Percentiles rank a stretch among this genome's conserved stretches.
phyloP scores from a whole-genome alignment of 768 basidiomycete species.

The Tylopilus sp. region DNA sequence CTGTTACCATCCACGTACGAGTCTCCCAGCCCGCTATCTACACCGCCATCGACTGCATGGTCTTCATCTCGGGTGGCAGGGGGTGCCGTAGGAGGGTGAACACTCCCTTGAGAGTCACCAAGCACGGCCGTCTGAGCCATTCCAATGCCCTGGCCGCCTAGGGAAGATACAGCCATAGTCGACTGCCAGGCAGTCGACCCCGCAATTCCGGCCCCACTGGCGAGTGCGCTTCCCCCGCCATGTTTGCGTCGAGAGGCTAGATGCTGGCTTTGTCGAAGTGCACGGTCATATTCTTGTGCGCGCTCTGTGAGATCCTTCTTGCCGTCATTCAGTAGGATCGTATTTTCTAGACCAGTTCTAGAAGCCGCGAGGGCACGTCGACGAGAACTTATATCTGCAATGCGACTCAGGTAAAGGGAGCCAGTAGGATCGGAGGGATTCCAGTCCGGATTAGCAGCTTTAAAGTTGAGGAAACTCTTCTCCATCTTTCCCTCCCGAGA shows the following conservation, averaged over 20 bases:
- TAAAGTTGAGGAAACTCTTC: slow-evolving; percentile 94
- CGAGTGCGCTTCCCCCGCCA: slow-evolving; percentile 27
- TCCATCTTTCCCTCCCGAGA: slow-evolving; percentile 98
- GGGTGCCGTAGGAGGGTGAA: slow-evolving; percentile 20
- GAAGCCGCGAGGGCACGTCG: slow-evolving; percentile 33
- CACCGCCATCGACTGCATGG: slow-evolving; percentile 48
- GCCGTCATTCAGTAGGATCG: slow-evolving; percentile 29
- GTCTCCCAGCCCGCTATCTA: slow-evolving; percentile 56
- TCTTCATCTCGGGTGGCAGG: slow-evolving; percentile 43
- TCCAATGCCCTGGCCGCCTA: slow-evolving; percentile 35
- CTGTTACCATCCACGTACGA: slow-evolving; percentile 72
- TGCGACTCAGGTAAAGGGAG: slow-evolving; percentile 83
- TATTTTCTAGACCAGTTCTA: slow-evolving; percentile 26
- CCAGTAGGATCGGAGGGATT: slow-evolving; percentile 86
- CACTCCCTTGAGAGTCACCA: slow-evolving; percentile 71
- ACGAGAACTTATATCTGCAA: slow-evolving; percentile 65
- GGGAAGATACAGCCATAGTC: slow-evolving; percentile 42
- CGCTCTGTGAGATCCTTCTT: slow-evolving; percentile 46
- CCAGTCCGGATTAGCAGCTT: slow-evolving; percentile 96
- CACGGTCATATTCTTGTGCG: slow-evolving; percentile 73
- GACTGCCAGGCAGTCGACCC: slow-evolving; percentile 49
- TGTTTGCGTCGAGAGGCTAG: slow-evolving; percentile 44
- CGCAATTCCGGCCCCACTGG: slow-evolving; percentile 45
- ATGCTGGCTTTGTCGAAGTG: slow-evolving; percentile 65
- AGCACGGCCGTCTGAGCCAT: slow-evolving; percentile 71